Evolutionary conservation across 2,329 filamentous ascomycete genomes (phyloP).

Genomic region (Talaromyces funiculosus): DNA sequence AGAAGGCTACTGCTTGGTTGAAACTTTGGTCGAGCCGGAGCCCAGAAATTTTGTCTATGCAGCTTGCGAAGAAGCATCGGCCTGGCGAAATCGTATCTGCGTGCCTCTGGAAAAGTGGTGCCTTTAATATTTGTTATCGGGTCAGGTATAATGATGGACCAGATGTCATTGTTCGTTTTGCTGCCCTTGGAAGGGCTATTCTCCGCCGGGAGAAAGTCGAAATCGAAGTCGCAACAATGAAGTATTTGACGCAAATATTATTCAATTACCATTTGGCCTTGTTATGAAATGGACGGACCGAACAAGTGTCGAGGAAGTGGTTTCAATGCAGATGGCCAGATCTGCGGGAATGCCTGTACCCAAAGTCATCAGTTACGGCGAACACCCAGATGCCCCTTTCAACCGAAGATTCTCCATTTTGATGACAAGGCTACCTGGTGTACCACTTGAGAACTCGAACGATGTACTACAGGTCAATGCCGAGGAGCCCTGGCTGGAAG

Average conservation of each 20-base stretch:
- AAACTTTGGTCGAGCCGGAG: too few relatives aligned
- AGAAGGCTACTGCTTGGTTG: too few relatives aligned
- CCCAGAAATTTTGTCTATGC: too few relatives aligned
- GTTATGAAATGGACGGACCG: slow-evolving; percentile 36
- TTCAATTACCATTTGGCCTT: slow-evolving; percentile 35
- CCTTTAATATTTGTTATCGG: too few relatives aligned
- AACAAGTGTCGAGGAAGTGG: slow-evolving; percentile 31
- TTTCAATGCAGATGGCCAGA: slow-evolving; percentile 31
- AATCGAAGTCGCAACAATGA: too few relatives aligned
- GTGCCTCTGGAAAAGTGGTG: too few relatives aligned
- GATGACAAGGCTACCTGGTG: slow-evolving; percentile 38
- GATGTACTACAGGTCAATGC: slow-evolving; percentile 24
- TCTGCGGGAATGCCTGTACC: slow-evolving; percentile 33
- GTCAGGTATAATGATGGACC: too few relatives aligned
- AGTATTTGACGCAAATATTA: slow-evolving; percentile 24
- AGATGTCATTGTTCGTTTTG: too few relatives aligned
- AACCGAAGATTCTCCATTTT: slow-evolving; percentile 31
- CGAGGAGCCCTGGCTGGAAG: slow-evolving; percentile 28
- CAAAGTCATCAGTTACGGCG: slow-evolving; percentile 29
- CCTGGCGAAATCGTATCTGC: too few relatives aligned
- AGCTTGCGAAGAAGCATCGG: too few relatives aligned
- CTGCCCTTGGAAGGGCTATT: too few relatives aligned
- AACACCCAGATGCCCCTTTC: slow-evolving; percentile 21
- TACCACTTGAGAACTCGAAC: slow-evolving; percentile 25
- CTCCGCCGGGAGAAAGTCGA: too few relatives aligned